A percentile compares a stretch with the other conserved stretches of the same genome.
These are phyloP conservation scores for Penicillium paneum DNA, from an alignment of 2,329 filamentous ascomycete species.

Conservation along the genomic window DNA sequence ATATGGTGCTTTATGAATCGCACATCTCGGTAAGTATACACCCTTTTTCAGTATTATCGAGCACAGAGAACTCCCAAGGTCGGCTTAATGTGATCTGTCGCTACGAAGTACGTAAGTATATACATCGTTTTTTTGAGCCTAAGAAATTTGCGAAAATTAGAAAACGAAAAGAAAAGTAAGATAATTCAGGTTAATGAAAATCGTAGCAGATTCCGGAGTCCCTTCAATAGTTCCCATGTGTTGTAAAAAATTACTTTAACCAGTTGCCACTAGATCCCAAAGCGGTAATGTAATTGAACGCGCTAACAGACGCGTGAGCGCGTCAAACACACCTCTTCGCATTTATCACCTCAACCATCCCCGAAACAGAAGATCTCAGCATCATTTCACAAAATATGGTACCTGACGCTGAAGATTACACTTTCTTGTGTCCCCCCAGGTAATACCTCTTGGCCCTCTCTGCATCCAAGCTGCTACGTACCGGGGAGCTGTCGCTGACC, in stretches of 20 bases:
- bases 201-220: neutral
- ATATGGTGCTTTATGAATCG: neutral
- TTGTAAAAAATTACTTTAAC: neutral
- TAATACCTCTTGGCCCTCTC: conserved; percentile 10
- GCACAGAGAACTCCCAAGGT: neutral
- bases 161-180: neutral
- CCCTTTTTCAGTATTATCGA: neutral
- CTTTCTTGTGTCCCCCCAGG: conserved; percentile 31
- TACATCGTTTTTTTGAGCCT: too few relatives aligned
- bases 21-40: neutral
- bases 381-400: conserved; percentile 17
- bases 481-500: conserved; percentile 14
- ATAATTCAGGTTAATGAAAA: neutral
- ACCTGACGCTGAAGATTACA: conserved; percentile 16
- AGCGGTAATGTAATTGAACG: conserved; percentile 28
- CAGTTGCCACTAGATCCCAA: conserved; percentile 10
- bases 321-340: conserved; percentile 12
- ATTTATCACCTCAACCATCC: conserved; percentile 3
- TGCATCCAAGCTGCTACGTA: neutral
- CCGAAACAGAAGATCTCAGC: neutral
- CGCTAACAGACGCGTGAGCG: conserved; percentile 25
- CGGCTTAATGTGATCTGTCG: neutral
- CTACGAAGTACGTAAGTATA: neutral
- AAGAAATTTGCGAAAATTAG: neutral
- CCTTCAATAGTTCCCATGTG: neutral